Conservation (phyloP, 257 asterid genomes). For the Lavandula angustifolia region DNA sequence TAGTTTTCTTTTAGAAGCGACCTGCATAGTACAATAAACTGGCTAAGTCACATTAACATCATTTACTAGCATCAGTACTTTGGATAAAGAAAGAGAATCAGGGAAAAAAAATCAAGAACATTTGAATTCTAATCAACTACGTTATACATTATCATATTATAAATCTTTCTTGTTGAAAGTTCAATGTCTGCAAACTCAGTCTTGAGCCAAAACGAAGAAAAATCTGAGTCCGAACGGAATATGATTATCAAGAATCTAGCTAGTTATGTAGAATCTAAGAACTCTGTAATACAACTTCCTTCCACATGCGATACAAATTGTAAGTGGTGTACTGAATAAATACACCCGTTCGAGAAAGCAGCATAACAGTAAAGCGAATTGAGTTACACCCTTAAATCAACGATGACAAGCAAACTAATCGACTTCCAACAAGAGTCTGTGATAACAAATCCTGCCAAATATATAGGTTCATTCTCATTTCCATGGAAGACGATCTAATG, state of each 20-base stretch:
- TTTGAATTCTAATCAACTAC: neutral
- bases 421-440: neutral
- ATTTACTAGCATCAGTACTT: neutral
- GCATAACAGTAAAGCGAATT: neutral
- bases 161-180: neutral
- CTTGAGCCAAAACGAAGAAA: neutral
- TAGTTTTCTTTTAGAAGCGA: constrained; percentile 25
- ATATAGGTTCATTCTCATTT: neutral
- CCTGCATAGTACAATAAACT: constrained; percentile 37
- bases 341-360: neutral
- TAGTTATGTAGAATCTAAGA: neutral
- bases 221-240: constrained; percentile 2
- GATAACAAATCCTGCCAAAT: neutral
- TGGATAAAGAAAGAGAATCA: neutral
- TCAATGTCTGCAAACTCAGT: neutral
- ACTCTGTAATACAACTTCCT: neutral
- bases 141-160: neutral
- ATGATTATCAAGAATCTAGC: constrained; percentile 3
- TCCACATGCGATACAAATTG: neutral
- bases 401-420: neutral
- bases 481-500: constrained; percentile 1
- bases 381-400: constrained; percentile 2
- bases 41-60: constrained; percentile 5
- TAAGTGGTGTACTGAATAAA: neutral
- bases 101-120: neutral